Evolutionary conservation across 2,329 filamentous ascomycete species (phyloP).

Genomic region (Microdochium trichocladiopsis): DNA sequence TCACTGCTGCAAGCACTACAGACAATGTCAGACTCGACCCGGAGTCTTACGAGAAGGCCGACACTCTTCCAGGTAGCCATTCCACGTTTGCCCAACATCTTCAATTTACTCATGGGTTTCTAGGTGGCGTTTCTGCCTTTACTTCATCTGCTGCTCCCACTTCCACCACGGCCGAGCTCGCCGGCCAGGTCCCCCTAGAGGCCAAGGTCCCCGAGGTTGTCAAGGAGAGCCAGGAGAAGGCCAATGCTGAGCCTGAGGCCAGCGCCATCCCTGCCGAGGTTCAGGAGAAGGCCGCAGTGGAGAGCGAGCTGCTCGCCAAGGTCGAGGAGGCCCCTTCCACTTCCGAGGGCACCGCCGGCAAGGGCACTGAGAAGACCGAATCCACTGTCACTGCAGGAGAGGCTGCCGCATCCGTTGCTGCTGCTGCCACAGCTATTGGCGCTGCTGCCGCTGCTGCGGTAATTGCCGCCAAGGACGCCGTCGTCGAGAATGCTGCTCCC

Average conservation of each 20-base stretch:
- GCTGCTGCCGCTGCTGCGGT: conserved; percentile 23
- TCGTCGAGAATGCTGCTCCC: conserved; percentile 30
- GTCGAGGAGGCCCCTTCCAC: conserved; percentile 54
- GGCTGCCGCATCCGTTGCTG: conserved; percentile 31
- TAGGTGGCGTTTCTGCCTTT: conserved; percentile 14
- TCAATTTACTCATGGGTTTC: conserved; percentile 5
- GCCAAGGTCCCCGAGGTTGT: conserved; percentile 54
- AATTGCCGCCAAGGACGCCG: conserved; percentile 31
- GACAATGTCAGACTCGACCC: conserved; percentile 71
- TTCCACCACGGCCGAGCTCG: conserved; percentile 31
- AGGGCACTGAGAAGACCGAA: conserved; percentile 47
- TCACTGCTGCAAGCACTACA: conserved; percentile 63
- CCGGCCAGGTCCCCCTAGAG: conserved; percentile 35
- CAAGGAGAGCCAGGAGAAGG: conserved; percentile 64
- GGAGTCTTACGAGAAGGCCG: conserved; percentile 79
- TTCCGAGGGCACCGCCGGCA: conserved; percentile 45
- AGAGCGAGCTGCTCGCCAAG: conserved; percentile 63
- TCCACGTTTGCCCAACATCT: background rate
- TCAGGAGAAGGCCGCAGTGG: conserved; percentile 62
- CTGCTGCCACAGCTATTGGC: conserved; percentile 32
- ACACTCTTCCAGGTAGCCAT: conserved; percentile 45
- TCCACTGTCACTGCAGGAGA: conserved; percentile 31
- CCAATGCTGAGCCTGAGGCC: conserved; percentile 58
- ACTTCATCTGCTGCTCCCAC: conserved; percentile 29
- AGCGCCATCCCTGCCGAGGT: conserved; percentile 60